Evolutionary conservation across 1,139 yeast species (phyloP).

Genomic region (Taiozyma onychis): DNA sequence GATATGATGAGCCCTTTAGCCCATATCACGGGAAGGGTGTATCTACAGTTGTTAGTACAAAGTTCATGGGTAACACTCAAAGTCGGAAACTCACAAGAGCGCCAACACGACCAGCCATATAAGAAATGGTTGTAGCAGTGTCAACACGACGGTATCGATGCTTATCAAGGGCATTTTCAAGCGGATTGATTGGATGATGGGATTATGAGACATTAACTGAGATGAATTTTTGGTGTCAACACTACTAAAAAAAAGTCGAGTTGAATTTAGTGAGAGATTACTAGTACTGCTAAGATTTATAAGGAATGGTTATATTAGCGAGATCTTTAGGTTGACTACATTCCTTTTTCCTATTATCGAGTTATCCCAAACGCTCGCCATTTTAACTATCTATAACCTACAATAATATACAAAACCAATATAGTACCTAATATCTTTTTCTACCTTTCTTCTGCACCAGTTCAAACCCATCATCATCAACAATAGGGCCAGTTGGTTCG

Average conservation of each 20-base stretch:
- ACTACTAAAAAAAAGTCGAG: too few species aligned
- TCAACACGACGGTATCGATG: constrained; percentile 1
- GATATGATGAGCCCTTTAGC: constrained; percentile 1
- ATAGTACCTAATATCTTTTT: constrained; percentile 21
- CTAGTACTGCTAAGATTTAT: too few species aligned
- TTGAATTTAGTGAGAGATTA: too few species aligned
- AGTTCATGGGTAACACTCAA: background rate
- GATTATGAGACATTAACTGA: background rate
- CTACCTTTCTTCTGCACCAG: constrained; percentile 68
- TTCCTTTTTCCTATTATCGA: background rate
- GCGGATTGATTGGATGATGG: background rate
- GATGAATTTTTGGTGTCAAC: background rate
- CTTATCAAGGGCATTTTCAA: background rate
- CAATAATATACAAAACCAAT: background rate
- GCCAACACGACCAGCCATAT: constrained; percentile 1
- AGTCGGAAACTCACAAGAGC: constrained; percentile 4
- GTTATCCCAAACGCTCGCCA: background rate
- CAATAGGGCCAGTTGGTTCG: constrained; percentile 43
- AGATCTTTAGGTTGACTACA: background rate
- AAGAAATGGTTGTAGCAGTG: background rate
- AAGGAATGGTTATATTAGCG: too few species aligned
- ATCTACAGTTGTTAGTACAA: constrained; percentile 3
- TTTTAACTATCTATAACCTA: background rate
- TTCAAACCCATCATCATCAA: constrained; percentile 94
- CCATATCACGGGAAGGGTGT: constrained; percentile 2